Percentiles rank a stretch among this genome's conserved stretches.
phyloP scores from a whole-genome alignment of 306 rosid species.

The Ochetophila trinervis region DNA sequence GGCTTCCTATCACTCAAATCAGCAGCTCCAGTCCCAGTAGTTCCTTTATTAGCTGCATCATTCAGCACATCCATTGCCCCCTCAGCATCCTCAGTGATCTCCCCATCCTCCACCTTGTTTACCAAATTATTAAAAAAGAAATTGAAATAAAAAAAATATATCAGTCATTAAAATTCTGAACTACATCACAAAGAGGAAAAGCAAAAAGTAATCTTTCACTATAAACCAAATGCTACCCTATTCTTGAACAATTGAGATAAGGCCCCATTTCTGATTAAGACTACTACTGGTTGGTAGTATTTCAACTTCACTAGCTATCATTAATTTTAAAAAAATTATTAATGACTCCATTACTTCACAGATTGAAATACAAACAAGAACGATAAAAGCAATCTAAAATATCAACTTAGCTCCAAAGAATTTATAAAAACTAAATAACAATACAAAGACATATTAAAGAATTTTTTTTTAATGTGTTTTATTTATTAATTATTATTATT shows the following conservation, averaged over 20 bases:
- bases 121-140: constrained; percentile 20
- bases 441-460: background rate
- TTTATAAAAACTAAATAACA: too few species aligned
- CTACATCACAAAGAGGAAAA: background rate
- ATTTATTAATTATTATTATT: background rate
- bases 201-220: background rate
- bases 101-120: constrained; percentile 76
- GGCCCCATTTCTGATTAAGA: too few species aligned
- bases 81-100: constrained; percentile 50
- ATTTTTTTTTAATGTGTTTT: too few species aligned
- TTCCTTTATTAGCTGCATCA: constrained; percentile 30
- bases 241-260: background rate
- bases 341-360: too few species aligned
- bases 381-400: too few species aligned
- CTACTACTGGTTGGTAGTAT: too few species aligned
- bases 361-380: too few species aligned
- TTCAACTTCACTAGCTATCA: too few species aligned
- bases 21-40: constrained; percentile 25
- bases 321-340: too few species aligned
- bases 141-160: too few species aligned
- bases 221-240: background rate
- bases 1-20: constrained; percentile 32
- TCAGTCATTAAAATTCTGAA: background rate
- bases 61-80: constrained; percentile 40
- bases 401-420: too few species aligned